Base-by-base conservation (phyloP, 495 filamentous ascomycete genomes). In the Aspergillus asperescens region DNA sequence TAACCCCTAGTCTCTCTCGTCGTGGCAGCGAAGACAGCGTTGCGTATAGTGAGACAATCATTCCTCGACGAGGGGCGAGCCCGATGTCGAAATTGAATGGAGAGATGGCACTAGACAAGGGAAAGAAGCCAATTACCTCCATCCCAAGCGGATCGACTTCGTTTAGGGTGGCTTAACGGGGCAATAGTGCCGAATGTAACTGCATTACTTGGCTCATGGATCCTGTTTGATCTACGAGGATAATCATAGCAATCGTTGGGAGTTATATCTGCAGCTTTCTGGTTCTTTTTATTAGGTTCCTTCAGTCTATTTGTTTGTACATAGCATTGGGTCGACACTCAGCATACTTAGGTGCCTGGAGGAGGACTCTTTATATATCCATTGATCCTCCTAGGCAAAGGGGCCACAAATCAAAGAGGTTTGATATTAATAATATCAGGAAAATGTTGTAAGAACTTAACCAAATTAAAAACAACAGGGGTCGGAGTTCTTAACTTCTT, bases 21-120 rank as follows among this genome's bases (percentile, higher is more conserved):
- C 68, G 70, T 3, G 66, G 61, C 0, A 77, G 74, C 31, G 54
- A 62, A 37, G 71, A 75, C 35, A 77, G 74, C 52, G 62, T 61
- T 34, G 66, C 56, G 34, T 74, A 65, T 42, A 60, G 67, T 27
- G 69, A 73, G 32, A 39, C 60, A 16, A 55, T 63, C 2, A 54
- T 62, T 25, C 48, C 67, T 0, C 66, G 65, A 42, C 70, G 65
- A 42, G 59, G 57, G 28, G 48, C 58, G 55, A 62, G 62, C 20
- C 43, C 60, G 13, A 49, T 66, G 9, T 52, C 63, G 25, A 63
- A 62, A 37, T 58, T 65, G 56, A 74, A 71, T 27, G 60, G 62
- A n/a, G 60, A 57, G 12, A 46, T 64, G 5, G 27, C 52, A 9
- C 20, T 45, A 39, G 61, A 67, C 40, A 60, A 62, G 51, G 62